Percentiles rank a stretch among this genome's conserved stretches.
Conservation (phyloP, 768 basidiomycete genomes). For the Gloeopeniophorella convolvens region DNA sequence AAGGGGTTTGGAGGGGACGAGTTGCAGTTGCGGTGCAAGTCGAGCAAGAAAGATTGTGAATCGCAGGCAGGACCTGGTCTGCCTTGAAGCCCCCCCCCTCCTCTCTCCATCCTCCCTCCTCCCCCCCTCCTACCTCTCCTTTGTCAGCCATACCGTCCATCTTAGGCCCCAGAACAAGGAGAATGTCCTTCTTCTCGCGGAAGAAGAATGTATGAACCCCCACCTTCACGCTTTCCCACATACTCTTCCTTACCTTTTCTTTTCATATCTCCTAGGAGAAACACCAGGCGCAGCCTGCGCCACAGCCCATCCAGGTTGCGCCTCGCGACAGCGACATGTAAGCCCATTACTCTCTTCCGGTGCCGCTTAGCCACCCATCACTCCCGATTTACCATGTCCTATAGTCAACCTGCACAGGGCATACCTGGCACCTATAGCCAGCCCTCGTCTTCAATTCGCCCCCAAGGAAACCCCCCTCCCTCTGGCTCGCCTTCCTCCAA, state of each 20-base stretch:
- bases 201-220: constrained; percentile 51
- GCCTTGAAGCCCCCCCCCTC: not conserved
- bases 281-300: constrained; percentile 14
- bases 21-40: not conserved
- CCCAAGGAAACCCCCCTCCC: constrained; percentile 28
- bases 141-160: constrained; percentile 61
- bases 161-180: constrained; percentile 51
- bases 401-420: constrained; percentile 11
- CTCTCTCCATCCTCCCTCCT: constrained; percentile 4
- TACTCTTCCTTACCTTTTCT: not conserved
- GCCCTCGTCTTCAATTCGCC: constrained; percentile 26
- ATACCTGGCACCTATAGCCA: constrained; percentile 6
- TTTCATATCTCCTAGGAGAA: constrained; percentile 17
- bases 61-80: constrained; percentile 3
- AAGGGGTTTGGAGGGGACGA: not conserved
- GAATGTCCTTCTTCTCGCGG: constrained; percentile 93
- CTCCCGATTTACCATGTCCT: not conserved
- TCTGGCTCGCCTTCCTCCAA: constrained; percentile 26
- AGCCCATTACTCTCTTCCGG: not conserved
- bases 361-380: constrained; percentile 6
- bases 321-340: constrained; percentile 15
- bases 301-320: constrained; percentile 14
- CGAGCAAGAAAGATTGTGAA: constrained; percentile 3
- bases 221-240: constrained; percentile 5
- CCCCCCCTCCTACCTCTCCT: not conserved